Conservation (phyloP, 164 flowering plant genomes). For the Magnolia officinalis region DNA sequence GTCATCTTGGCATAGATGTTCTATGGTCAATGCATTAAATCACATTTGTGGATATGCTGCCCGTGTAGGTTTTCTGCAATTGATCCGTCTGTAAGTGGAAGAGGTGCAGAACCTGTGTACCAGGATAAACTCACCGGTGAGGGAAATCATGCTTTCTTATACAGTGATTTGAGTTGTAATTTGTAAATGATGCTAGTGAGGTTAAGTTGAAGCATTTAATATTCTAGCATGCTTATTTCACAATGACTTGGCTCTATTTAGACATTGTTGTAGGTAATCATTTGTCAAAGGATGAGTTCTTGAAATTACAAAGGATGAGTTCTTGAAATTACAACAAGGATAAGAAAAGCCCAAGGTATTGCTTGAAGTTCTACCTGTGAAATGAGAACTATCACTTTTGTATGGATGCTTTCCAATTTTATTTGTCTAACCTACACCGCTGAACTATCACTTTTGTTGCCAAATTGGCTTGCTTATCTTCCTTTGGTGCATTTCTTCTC, state of each 20-base stretch:
- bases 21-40: no score
- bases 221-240: no score
- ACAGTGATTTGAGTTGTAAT: background rate
- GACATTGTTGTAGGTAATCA: conserved; percentile 55
- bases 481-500: no score
- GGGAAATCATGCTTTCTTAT: background rate
- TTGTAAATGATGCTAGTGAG: no score
- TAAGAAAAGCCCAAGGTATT: conserved; percentile 93
- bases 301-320: conserved; percentile 50
- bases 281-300: conserved; percentile 67
- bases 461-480: no score
- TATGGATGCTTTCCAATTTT: no score
- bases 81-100: conserved; percentile 78
- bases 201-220: no score
- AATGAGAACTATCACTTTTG: background rate
- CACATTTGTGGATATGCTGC: no score
- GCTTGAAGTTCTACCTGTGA: background rate
- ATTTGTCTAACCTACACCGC: no score
- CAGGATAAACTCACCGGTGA: conserved; percentile 57
- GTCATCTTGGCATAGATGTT: no score
- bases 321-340: conserved; percentile 44
- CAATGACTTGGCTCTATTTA: background rate
- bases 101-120: conserved; percentile 68
- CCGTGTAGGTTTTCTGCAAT: conserved; percentile 53
- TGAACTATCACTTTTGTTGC: no score